These are phyloP conservation scores for Monosporascus sp. DNA, from an alignment of 2,329 filamentous ascomycete genomes.

Conservation along the genomic window DNA sequence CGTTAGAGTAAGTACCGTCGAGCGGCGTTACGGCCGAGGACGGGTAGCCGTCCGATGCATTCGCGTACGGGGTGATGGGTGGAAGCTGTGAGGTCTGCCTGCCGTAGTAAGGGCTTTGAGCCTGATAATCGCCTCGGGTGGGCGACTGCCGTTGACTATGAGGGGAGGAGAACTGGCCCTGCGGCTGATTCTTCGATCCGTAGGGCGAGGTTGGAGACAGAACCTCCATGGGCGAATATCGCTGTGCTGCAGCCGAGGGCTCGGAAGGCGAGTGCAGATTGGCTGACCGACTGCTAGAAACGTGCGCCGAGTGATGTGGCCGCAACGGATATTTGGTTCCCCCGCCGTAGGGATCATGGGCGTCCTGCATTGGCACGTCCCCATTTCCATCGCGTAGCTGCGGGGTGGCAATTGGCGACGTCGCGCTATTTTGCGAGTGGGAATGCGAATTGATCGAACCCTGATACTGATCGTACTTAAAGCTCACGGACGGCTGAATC, in stretches of 20 bases:
- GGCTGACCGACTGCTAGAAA: slow-evolving; percentile 44
- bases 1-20: slow-evolving; percentile 57
- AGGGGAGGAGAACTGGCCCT: slow-evolving; percentile 47
- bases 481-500: slow-evolving; percentile 48
- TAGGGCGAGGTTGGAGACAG: slow-evolving; percentile 78
- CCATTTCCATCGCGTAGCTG: slow-evolving; percentile 66
- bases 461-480: slow-evolving; percentile 66
- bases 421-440: slow-evolving; percentile 26
- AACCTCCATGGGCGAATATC: slow-evolving; percentile 94
- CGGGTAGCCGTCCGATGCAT: slow-evolving; percentile 65
- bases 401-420: slow-evolving; percentile 40
- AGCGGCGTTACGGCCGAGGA: slow-evolving; percentile 66
- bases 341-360: slow-evolving; percentile 68
- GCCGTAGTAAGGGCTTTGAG: slow-evolving; percentile 53
- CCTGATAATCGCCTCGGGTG: slow-evolving; percentile 58
- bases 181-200: slow-evolving; percentile 52
- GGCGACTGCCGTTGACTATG: slow-evolving; percentile 69
- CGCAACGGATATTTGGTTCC: slow-evolving; percentile 81
- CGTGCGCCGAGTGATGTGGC: slow-evolving; percentile 70
- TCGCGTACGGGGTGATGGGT: slow-evolving; percentile 64
- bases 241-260: slow-evolving; percentile 76
- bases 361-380: slow-evolving; percentile 82
- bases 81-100: slow-evolving; percentile 62
- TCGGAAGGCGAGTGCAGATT: slow-evolving; percentile 72
- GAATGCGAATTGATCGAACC: slow-evolving; percentile 33